Percentiles rank a stretch among this genome's conserved stretches.
phyloP scores from a whole-genome alignment of 1,284 basidiomycete genomes.

The Moesziomyces antarcticus region DNA sequence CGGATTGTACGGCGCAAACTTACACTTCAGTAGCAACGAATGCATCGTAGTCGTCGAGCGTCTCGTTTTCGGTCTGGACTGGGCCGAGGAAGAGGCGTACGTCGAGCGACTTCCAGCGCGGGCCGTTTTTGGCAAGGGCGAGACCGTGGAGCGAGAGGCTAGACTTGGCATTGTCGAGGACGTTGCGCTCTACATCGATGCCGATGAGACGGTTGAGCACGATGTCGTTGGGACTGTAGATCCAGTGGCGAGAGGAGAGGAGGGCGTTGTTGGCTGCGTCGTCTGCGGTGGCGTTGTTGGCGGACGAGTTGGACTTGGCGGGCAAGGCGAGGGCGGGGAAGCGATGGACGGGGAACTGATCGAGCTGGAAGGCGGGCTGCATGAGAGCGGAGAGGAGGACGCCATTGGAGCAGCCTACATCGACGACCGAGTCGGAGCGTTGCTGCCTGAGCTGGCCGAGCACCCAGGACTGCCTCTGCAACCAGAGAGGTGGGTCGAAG shows the following conservation, averaged over 20 bases:
- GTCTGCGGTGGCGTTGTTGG: slow-evolving; percentile 1
- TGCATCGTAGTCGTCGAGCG: slow-evolving; percentile 80
- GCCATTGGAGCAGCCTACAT: slow-evolving; percentile 51
- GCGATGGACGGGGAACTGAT: slow-evolving; percentile 47
- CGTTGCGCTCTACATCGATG: slow-evolving; percentile 53
- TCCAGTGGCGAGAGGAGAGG: slow-evolving; percentile 45
- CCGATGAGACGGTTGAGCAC: slow-evolving; percentile 40
- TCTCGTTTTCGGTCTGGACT: slow-evolving; percentile 79
- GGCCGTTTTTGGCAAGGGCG: slow-evolving; percentile 40
- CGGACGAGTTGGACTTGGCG: background rate
- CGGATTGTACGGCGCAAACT: slow-evolving; percentile 59
- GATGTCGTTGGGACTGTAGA: slow-evolving; percentile 45
- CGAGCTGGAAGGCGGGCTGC: slow-evolving; percentile 52
- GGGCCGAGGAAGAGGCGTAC: slow-evolving; percentile 73
- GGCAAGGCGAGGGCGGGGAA: slow-evolving; percentile 41
- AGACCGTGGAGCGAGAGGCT: slow-evolving; percentile 46
- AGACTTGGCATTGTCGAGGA: slow-evolving; percentile 44
- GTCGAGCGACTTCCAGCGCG: slow-evolving; percentile 50
- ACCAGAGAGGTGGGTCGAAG: slow-evolving; percentile 52
- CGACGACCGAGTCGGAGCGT: slow-evolving; percentile 46
- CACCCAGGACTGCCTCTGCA: slow-evolving; percentile 51
- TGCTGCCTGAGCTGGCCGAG: slow-evolving; percentile 38
- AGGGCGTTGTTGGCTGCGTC: slow-evolving; percentile 11
- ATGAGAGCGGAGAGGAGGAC: slow-evolving; percentile 47
- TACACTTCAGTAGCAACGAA: slow-evolving; percentile 88